Conservation (phyloP, 768 basidiomycete species). For the Mycena galericulata region DNA sequence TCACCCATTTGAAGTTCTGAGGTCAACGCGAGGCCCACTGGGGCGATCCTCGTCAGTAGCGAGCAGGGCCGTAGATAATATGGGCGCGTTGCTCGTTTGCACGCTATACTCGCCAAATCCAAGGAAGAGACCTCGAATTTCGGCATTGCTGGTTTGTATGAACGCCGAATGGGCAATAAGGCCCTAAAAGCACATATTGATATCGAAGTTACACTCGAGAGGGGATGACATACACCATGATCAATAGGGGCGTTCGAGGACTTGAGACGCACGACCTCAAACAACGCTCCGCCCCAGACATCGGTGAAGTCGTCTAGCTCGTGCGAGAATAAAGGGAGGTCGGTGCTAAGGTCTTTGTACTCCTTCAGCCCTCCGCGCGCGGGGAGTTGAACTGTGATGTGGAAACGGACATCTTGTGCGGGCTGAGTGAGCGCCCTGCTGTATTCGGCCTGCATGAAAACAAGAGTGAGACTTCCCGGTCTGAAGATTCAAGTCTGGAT, state of each 20-base stretch:
- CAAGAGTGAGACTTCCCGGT: slow-evolving; percentile 4
- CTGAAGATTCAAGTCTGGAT: background rate
- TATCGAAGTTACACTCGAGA: slow-evolving; percentile 10
- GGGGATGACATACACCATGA: slow-evolving; percentile 11
- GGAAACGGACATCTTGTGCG: background rate
- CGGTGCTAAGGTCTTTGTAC: background rate
- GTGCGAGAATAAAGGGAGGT: background rate
- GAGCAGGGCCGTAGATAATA: background rate
- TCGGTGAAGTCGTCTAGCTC: background rate
- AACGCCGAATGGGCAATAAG: slow-evolving; percentile 7
- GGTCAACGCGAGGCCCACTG: background rate
- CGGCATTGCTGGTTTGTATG: slow-evolving; percentile 9
- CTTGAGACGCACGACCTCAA: slow-evolving; percentile 4
- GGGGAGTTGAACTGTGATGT: background rate
- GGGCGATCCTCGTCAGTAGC: slow-evolving; percentile 3
- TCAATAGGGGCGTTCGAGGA: slow-evolving; percentile 5
- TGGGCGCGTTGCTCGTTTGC: slow-evolving; percentile 1
- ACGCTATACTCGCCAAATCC: slow-evolving; percentile 3
- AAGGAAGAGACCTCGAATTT: slow-evolving; percentile 7
- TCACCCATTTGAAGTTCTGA: slow-evolving; percentile 11
- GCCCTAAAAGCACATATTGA: slow-evolving; percentile 8
- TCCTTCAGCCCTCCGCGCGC: background rate
- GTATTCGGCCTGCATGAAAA: slow-evolving; percentile 4
- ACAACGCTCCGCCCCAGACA: background rate
- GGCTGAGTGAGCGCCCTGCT: background rate